Base-by-base conservation (phyloP, 768 basidiomycete genomes). In the Chalciporus pseudorubinellus region DNA sequence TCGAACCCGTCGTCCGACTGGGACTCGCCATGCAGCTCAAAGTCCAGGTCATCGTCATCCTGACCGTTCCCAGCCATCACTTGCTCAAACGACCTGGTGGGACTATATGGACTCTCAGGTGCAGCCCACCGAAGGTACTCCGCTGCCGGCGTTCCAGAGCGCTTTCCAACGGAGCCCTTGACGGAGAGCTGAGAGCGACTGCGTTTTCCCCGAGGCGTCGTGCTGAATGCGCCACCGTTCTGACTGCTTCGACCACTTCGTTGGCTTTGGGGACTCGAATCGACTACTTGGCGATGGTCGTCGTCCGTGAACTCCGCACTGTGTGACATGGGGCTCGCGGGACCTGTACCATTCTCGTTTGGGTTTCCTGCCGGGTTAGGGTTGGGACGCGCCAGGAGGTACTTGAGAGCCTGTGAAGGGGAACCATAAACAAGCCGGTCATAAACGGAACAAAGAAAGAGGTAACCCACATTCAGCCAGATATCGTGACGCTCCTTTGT, bases 401-500 rank as follows among this genome's bases (percentile, higher is more conserved):
- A 98, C 67, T 88, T 86, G 57, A 98, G 75, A 29, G 95, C 95
- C 95, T 98, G 60, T 22, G 48, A 43, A 45, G 19, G 22, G 47
- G 38, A 26, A 31, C 31, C 21, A 42, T 44, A 33, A 58, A 44
- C 56, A 51, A 56, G 48, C 45, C 26, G 51, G 12, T 49, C 46
- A 4, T 33, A 13, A 11, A 39, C 36, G 34, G 49, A 52, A 28
- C 50, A 21, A 51, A 53, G 44, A 7, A 26, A 55, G 46, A 56
- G 38, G 34, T 33, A 6, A 74, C 84, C 52, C 68, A 94, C 93
- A 70, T 85, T 89, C 47, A 92, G 75, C 97, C 97, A 99, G 54
- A 98, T 93, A 60, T 98, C 95, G 64, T 99, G 97, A 48, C 95
- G 79, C 58, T 98, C 97, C 66, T 91, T 90, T 8, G 87, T 95